phyloP scores from a whole-genome alignment of 805 yeast species.

The Zygotorulaspora florentina region DNA sequence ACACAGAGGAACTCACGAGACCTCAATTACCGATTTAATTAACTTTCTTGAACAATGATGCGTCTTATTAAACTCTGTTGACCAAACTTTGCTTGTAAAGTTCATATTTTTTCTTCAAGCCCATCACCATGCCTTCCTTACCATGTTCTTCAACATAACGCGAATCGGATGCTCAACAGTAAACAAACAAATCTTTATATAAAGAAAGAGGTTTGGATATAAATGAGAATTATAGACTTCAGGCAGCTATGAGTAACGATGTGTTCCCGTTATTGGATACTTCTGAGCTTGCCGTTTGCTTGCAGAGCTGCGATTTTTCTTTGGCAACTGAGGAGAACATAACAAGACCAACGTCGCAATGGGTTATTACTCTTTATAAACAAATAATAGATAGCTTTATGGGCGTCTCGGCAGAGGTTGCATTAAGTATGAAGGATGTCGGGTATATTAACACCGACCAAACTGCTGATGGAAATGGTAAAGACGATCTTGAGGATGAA shows the following conservation, averaged over 20 bases:
- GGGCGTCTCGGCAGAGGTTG: slow-evolving; percentile 42
- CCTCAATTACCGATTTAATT: too few species aligned
- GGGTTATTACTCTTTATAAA: slow-evolving; percentile 50
- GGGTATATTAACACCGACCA: slow-evolving; percentile 5
- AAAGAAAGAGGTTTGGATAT: background rate
- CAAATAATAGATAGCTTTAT: slow-evolving; percentile 59
- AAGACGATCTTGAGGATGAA: slow-evolving; percentile 25
- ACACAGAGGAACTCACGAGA: too few species aligned
- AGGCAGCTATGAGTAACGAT: slow-evolving; percentile 36
- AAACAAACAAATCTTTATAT: background rate
- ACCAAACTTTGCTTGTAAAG: background rate
- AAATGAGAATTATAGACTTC: background rate
- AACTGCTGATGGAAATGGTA: slow-evolving; percentile 23
- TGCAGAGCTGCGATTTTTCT: slow-evolving; percentile 56
- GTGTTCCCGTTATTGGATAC: slow-evolving; percentile 60
- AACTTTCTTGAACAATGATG: too few species aligned
- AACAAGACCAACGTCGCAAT: slow-evolving; percentile 53
- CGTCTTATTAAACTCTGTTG: background rate
- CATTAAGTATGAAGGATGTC: slow-evolving; percentile 19
- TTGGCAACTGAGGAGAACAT: slow-evolving; percentile 57
- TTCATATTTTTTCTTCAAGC: too few species aligned
- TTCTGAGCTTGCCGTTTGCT: slow-evolving; percentile 53
- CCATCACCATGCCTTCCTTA: background rate
- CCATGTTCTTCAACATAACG: background rate
- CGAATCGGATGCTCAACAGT: background rate